Conservation (phyloP, 257 asterid species). For the Verbascum thapsus region DNA sequence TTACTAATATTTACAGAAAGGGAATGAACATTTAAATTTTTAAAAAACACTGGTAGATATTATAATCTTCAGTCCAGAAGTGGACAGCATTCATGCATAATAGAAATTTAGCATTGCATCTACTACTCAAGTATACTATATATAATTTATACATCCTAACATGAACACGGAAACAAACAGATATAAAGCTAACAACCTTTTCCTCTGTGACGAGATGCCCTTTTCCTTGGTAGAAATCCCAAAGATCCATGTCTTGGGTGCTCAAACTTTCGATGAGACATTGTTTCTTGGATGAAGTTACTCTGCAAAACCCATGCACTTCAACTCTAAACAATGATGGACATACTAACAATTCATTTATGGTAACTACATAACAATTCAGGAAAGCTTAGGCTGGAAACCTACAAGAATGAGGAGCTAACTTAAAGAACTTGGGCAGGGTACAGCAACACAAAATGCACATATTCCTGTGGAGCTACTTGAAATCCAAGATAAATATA, state of each 20-base stretch:
- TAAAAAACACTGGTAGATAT: no score
- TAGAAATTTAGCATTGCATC: background rate
- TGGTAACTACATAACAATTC: background rate
- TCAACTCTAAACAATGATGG: background rate
- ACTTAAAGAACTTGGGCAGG: no score
- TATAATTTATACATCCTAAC: background rate
- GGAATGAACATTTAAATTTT: no score
- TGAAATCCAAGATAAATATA: background rate
- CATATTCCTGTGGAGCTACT: background rate
- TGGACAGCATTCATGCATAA: no score
- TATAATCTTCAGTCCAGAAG: no score
- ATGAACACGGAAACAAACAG: background rate
- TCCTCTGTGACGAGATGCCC: conserved; percentile 79
- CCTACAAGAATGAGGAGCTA: no score
- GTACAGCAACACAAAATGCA: background rate
- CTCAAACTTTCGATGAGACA: conserved; percentile 93
- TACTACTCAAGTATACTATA: background rate
- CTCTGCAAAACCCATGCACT: conserved; percentile 46
- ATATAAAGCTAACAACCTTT: conserved; percentile 49
- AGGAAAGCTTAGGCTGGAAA: background rate
- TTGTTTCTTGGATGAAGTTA: conserved; percentile 25
- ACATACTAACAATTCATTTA: background rate
- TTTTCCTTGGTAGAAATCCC: conserved; percentile 86
- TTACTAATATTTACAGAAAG: no score
- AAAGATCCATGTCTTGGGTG: conserved; percentile 93